A percentile compares a stretch with the other conserved stretches of the same genome.
phyloP scores from a whole-genome alignment of 305 asterid genomes.

The Fraxinus floribunda region DNA sequence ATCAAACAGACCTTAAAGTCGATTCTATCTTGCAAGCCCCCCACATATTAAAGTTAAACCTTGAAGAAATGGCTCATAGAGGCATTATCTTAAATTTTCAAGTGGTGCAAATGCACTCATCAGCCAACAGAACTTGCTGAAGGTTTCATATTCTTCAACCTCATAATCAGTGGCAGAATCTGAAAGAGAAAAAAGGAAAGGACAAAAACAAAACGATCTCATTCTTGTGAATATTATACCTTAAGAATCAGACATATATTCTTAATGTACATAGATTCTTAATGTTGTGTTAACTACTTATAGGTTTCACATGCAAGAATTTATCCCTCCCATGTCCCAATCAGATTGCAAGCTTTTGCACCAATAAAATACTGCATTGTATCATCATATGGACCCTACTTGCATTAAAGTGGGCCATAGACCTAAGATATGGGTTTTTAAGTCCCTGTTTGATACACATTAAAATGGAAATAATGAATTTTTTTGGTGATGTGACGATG shows the following conservation, averaged over 20 bases:
- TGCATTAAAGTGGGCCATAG: background rate
- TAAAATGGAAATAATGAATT: too few relatives aligned
- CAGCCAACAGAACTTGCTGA: background rate
- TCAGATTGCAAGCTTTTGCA: background rate
- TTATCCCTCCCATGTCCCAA: background rate
- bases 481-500: too few relatives aligned
- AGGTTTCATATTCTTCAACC: background rate
- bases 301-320: background rate
- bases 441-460: too few relatives aligned
- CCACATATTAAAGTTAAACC: background rate
- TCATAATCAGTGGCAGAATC: background rate
- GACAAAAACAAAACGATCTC: too few relatives aligned
- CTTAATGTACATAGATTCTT: background rate
- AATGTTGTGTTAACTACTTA: background rate
- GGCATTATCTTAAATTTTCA: background rate
- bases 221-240: background rate
- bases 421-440: background rate
- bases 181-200: background rate
- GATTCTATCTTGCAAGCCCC: background rate
- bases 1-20: too few relatives aligned
- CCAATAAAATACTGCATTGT: background rate
- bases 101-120: background rate
- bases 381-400: background rate
- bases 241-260: background rate
- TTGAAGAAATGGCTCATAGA: background rate